Conservation (phyloP, 2,329 filamentous ascomycete species). For the Endocalyx cinctus region DNA sequence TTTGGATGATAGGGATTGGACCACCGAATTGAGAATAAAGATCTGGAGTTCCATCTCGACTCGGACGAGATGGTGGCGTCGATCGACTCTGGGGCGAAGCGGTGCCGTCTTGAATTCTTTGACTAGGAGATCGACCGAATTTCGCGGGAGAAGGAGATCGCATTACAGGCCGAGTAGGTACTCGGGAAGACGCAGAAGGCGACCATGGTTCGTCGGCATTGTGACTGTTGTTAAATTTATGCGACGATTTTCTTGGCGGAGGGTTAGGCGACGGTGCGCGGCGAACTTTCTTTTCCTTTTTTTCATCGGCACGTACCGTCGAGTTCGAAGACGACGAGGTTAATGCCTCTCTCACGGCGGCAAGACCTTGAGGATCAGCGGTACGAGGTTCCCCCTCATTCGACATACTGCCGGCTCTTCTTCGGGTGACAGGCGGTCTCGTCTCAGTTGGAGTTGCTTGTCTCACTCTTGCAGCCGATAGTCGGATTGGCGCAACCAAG, state of each 20-base stretch:
- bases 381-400: slow-evolving; percentile 43
- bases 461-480: slow-evolving; percentile 41
- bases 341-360: slow-evolving; percentile 63
- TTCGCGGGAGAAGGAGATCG: slow-evolving; percentile 30
- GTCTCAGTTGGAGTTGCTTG: slow-evolving; percentile 52
- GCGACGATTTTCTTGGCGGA: slow-evolving; percentile 57
- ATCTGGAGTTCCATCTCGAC: slow-evolving; percentile 62
- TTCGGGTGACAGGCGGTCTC: slow-evolving; percentile 57
- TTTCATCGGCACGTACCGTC: slow-evolving; percentile 54
- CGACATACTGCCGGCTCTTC: slow-evolving; percentile 50
- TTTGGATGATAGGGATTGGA: slow-evolving; percentile 55
- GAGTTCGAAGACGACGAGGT: slow-evolving; percentile 71
- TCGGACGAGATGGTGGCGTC: slow-evolving; percentile 56
- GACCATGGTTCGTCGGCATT: slow-evolving; percentile 31
- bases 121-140: slow-evolving; percentile 18
- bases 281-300: slow-evolving; percentile 39
- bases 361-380: slow-evolving; percentile 53
- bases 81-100: slow-evolving; percentile 28
- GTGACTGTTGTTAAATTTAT: slow-evolving; percentile 42
- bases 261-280: slow-evolving; percentile 52
- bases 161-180: slow-evolving; percentile 22
- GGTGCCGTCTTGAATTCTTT: slow-evolving; percentile 21
- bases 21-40: slow-evolving; percentile 53
- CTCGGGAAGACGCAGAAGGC: slow-evolving; percentile 32
- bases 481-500: slow-evolving; percentile 45